Evolutionary conservation across 495 filamentous ascomycete genomes (phyloP).

Genomic region (Lindgomyces ingoldianus): DNA sequence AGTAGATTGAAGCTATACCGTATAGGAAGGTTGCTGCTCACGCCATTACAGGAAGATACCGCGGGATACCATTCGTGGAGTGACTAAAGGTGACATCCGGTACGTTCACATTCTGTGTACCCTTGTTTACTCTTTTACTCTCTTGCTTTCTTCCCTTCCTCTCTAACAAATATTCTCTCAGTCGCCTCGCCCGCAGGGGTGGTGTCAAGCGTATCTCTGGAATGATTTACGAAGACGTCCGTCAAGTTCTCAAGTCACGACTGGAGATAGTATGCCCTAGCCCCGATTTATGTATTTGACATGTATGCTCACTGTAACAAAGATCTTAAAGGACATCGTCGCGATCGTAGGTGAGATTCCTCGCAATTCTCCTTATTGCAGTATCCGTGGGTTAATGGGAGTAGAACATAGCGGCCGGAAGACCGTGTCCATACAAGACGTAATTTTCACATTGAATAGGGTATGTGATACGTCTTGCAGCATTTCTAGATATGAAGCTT

Average conservation of each 20-base stretch:
- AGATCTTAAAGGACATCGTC: conserved; percentile 27
- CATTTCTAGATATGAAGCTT: not conserved
- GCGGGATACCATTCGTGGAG: conserved; percentile 93
- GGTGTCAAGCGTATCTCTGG: conserved; percentile 73
- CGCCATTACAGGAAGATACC: conserved; percentile 96
- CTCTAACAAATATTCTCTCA: conserved; percentile 39
- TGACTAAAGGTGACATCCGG: conserved; percentile 55
- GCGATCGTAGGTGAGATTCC: conserved; percentile 24
- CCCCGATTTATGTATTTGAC: not conserved
- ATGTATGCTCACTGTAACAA: not conserved
- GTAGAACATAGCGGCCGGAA: conserved; percentile 26
- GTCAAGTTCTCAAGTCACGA: conserved; percentile 55
- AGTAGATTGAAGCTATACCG: too few species aligned
- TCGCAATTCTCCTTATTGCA: not conserved
- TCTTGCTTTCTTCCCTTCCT: not conserved
- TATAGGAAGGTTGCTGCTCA: too few species aligned
- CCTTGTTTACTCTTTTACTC: not conserved
- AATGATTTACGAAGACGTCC: conserved; percentile 69
- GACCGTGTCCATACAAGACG: conserved; percentile 24
- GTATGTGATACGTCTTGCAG: conserved; percentile 7
- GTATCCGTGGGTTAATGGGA: conserved; percentile 7
- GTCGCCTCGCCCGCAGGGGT: conserved; percentile 76
- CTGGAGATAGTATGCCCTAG: conserved; percentile 19
- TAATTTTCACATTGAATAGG: conserved; percentile 28
- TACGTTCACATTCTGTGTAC: conserved; percentile 10